Evolutionary conservation across 2,329 filamentous ascomycete species (phyloP).

Genomic region (Parasarocladium wereldwijsianum): DNA sequence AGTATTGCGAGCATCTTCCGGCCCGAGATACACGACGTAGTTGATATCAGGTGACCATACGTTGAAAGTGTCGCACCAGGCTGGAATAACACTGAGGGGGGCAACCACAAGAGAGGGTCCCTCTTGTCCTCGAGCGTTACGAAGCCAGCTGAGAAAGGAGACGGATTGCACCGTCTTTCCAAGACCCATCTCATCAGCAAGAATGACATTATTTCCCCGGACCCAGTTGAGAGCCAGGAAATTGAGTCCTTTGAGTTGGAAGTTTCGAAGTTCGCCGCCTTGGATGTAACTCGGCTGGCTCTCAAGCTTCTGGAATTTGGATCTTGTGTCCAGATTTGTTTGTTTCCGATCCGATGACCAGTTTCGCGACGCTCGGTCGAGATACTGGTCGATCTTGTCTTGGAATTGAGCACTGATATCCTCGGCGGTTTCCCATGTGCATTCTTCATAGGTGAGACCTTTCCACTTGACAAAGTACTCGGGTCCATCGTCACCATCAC

Average conservation of each 20-base stretch:
- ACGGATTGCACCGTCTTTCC: conserved; percentile 98
- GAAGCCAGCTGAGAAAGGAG: conserved; percentile 91
- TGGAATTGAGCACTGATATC: conserved; percentile 69
- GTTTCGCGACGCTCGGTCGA: conserved; percentile 68
- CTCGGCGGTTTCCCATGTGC: conserved; percentile 77
- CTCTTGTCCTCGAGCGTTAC: conserved; percentile 77
- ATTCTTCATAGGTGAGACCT: conserved; percentile 80
- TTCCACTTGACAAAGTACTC: conserved; percentile 98
- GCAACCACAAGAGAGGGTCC: conserved; percentile 96
- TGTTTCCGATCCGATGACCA: conserved; percentile 71
- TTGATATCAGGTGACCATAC: conserved; percentile 92
- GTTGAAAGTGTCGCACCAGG: conserved; percentile 97
- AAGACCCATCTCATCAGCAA: conserved; percentile 96
- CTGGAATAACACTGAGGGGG: conserved; percentile 89
- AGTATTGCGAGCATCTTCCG: conserved; percentile 69
- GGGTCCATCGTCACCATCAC: conserved; percentile 56
- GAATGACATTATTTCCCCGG: conserved; percentile 83
- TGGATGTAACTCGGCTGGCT: conserved; percentile 77
- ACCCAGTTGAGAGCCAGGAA: conserved; percentile 96
- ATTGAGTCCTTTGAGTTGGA: conserved; percentile 88
- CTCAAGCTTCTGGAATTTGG: conserved; percentile 57
- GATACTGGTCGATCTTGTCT: conserved; percentile 78
- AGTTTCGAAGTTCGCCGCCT: conserved; percentile 73
- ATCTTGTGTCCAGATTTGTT: conserved; percentile 59
- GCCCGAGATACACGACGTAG: conserved; percentile 92